Evolutionary conservation across 2,329 filamentous ascomycete genomes (phyloP).

Genomic region (Davidsoniella eucalypti): DNA sequence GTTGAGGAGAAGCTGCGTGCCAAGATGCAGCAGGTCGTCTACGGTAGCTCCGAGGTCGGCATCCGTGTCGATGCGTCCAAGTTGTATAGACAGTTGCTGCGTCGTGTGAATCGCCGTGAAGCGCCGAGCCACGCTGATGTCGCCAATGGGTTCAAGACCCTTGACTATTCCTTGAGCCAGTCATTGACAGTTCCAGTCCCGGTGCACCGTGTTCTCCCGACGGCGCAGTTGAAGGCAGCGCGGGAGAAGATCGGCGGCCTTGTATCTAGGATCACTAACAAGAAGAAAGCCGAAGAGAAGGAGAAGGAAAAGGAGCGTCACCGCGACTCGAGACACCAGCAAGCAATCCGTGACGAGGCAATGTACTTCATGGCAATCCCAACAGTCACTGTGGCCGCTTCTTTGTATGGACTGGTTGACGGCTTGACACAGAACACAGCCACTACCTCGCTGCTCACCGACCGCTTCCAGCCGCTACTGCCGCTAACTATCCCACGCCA

Average conservation of each 20-base stretch:
- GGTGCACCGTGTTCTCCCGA: conserved; percentile 17
- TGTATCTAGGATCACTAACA: background rate
- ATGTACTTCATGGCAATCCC: conserved; percentile 17
- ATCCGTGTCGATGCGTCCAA: conserved; percentile 22
- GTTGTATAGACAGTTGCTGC: conserved; percentile 8
- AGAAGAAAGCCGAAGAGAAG: background rate
- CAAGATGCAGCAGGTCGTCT: conserved; percentile 13
- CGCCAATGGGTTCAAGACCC: conserved; percentile 15
- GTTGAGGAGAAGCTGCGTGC: conserved; percentile 14
- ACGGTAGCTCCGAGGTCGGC: conserved; percentile 20
- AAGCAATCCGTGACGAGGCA: background rate
- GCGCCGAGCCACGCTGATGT: background rate
- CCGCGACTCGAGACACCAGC: conserved; percentile 2
- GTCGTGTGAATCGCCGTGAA: background rate
- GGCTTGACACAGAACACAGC: conserved; percentile 17
- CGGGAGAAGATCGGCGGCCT: background rate
- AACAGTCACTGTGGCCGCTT: conserved; percentile 23
- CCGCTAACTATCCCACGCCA: conserved; percentile 22
- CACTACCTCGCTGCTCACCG: conserved; percentile 20
- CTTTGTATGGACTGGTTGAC: conserved; percentile 25
- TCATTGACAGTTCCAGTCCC: conserved; percentile 23
- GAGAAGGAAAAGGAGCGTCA: conserved; percentile 10
- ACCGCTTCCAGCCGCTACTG: conserved; percentile 24
- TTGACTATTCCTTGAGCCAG: conserved; percentile 26
- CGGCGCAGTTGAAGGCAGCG: conserved; percentile 15